Evolutionary conservation across 768 basidiomycete species (phyloP).

Genomic region (Pleurotus giganteus): DNA sequence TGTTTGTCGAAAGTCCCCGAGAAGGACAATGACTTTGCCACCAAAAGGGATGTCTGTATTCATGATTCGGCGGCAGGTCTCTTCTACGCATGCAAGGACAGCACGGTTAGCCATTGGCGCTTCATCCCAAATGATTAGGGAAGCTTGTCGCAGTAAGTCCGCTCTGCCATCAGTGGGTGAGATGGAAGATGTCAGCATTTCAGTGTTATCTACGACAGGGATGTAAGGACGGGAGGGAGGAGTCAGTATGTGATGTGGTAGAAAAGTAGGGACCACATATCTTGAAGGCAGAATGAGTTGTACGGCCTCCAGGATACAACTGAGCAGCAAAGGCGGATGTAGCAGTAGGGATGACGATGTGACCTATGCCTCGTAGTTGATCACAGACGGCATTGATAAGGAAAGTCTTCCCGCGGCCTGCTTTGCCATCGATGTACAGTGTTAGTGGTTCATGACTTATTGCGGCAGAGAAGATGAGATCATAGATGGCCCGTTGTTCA

Average conservation of each 20-base stretch:
- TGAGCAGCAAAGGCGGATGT: conserved; percentile 50
- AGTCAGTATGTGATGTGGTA: no score
- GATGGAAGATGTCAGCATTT: no score
- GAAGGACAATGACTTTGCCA: conserved; percentile 34
- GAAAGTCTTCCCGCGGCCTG: conserved; percentile 47
- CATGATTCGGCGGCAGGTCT: conserved; percentile 25
- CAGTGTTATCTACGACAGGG: no score
- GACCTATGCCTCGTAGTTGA: conserved; percentile 19
- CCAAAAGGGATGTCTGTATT: conserved; percentile 27
- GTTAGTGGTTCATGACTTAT: conserved; percentile 13
- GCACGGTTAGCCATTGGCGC: conserved; percentile 29
- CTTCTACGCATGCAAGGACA: conserved; percentile 32
- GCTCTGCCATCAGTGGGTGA: no score
- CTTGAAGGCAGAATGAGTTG: conserved; percentile 48
- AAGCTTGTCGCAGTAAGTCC: conserved; percentile 23
- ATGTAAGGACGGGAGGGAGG: no score
- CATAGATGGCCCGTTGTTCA: conserved; percentile 26
- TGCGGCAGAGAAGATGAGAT: conserved; percentile 26
- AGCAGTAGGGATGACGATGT: conserved; percentile 44
- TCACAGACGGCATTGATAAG: conserved; percentile 33
- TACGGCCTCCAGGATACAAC: conserved; percentile 41
- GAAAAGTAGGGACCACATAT: no score
- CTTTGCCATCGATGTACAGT: conserved; percentile 42
- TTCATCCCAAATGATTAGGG: conserved; percentile 39
- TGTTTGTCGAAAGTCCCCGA: conserved; percentile 40